phyloP scores from a whole-genome alignment of 495 filamentous ascomycete genomes.

The Trichoderma orchidacearum region DNA sequence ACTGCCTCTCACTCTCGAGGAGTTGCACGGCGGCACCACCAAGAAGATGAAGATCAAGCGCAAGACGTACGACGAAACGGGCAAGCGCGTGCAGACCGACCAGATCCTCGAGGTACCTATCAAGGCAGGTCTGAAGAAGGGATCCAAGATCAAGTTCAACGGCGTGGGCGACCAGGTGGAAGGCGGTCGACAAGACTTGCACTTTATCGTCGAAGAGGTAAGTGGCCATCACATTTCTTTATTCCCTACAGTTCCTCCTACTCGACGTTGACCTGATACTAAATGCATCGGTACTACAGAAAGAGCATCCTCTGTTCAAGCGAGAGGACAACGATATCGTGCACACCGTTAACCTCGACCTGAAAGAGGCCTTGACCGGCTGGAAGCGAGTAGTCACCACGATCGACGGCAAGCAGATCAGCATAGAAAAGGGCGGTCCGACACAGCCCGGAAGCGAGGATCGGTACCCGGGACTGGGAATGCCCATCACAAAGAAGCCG shows the following conservation, averaged over 20 bases:
- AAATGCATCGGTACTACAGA: conserved; percentile 34
- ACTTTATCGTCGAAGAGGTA: conserved; percentile 91
- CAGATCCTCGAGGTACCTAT: conserved; percentile 86
- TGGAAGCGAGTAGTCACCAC: conserved; percentile 87
- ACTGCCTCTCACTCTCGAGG: conserved; percentile 69
- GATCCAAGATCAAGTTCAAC: conserved; percentile 94
- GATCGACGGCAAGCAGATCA: conserved; percentile 78
- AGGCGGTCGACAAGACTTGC: conserved; percentile 90
- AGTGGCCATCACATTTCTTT: conserved; percentile 11
- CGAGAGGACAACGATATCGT: conserved; percentile 80
- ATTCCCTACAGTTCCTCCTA: not conserved
- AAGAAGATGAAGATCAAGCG: conserved; percentile 98
- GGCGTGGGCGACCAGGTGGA: conserved; percentile 95
- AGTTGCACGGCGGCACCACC: conserved; percentile 66
- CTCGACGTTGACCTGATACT: conserved; percentile 3
- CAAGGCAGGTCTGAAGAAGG: conserved; percentile 87
- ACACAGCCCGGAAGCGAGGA: conserved; percentile 73
- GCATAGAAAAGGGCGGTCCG: conserved; percentile 62
- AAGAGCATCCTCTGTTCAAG: conserved; percentile 67
- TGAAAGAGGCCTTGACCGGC: conserved; percentile 96
- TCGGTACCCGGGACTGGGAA: conserved; percentile 70
- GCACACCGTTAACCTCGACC: conserved; percentile 58
- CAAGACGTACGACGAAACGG: conserved; percentile 78
- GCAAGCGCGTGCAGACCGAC: conserved; percentile 74
- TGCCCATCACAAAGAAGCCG: conserved; percentile 85